A percentile compares a stretch with the other conserved stretches of the same genome.
phyloP scores from a whole-genome alignment of 1,284 basidiomycete genomes.

The Ganoderma sp. region DNA sequence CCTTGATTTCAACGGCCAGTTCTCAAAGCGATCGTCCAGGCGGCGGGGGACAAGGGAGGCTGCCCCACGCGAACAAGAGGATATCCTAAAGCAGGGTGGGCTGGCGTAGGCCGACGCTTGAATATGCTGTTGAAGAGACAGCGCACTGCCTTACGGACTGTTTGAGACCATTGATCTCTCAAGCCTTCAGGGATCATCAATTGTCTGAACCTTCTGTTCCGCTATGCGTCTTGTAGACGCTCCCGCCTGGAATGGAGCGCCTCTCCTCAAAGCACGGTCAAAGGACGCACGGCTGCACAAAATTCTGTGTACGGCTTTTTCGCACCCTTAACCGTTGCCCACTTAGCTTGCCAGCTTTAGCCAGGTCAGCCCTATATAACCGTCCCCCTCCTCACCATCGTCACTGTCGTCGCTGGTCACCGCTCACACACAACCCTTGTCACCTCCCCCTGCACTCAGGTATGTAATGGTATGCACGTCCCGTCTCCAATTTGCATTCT shows the following conservation, averaged over 20 bases:
- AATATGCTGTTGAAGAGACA: background rate
- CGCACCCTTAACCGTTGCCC: background rate
- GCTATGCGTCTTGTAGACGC: background rate
- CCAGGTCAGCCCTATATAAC: background rate
- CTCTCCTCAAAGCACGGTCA: background rate
- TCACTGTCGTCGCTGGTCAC: background rate
- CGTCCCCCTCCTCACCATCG: background rate
- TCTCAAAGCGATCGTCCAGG: conserved; percentile 59
- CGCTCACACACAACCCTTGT: background rate
- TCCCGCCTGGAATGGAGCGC: background rate
- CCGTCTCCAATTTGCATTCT: background rate
- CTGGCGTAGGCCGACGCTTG: conserved; percentile 31
- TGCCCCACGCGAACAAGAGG: conserved; percentile 39
- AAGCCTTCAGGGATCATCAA: background rate
- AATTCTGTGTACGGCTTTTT: background rate
- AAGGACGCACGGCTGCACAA: background rate
- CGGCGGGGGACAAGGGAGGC: conserved; percentile 31
- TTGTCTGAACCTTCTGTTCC: background rate
- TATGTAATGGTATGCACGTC: background rate
- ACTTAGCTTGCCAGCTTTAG: background rate
- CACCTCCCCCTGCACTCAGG: background rate
- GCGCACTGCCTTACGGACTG: background rate
- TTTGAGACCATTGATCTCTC: background rate
- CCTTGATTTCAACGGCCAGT: conserved; percentile 84
- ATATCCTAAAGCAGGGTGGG: conserved; percentile 54